Percentiles rank a stretch among this genome's conserved stretches.
Evolutionary conservation across 495 filamentous ascomycete species (phyloP).

Genomic region (Xylaria cubensis): DNA sequence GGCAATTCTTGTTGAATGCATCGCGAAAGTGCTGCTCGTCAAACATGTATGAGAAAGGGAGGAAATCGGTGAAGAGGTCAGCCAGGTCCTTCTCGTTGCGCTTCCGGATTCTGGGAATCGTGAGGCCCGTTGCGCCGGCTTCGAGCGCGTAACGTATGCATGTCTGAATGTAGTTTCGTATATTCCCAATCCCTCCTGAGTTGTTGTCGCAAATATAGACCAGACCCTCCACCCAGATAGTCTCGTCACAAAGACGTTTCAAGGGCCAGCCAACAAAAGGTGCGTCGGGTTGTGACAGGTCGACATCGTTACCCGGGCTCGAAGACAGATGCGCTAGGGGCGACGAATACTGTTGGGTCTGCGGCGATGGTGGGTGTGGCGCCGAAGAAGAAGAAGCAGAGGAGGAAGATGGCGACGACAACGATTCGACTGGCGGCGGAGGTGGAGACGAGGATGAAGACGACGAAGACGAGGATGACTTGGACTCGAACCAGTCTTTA

Average conservation of each 20-base stretch:
- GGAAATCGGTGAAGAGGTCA: slow-evolving; percentile 45
- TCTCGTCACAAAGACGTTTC: slow-evolving; percentile 52
- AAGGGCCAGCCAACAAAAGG: slow-evolving; percentile 60
- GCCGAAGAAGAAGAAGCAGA: slow-evolving; percentile 8
- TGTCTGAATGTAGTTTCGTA: slow-evolving; percentile 59
- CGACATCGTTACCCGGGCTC: slow-evolving; percentile 32
- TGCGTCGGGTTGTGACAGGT: slow-evolving; percentile 44
- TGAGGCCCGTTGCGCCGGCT: slow-evolving; percentile 54
- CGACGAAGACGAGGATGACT: slow-evolving; percentile 22
- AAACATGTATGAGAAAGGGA: slow-evolving; percentile 55
- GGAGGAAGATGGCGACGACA: slow-evolving; percentile 26
- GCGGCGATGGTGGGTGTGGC: background rate
- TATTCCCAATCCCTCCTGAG: slow-evolving; percentile 60
- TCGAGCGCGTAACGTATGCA: slow-evolving; percentile 60
- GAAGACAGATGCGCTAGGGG: background rate
- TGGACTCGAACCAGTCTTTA: slow-evolving; percentile 36
- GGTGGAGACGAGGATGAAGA: background rate
- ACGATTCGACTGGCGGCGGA: slow-evolving; percentile 21
- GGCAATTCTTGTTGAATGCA: slow-evolving; percentile 47
- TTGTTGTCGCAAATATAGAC: slow-evolving; percentile 61
- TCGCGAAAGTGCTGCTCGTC: slow-evolving; percentile 53
- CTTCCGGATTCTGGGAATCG: slow-evolving; percentile 51
- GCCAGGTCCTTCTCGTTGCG: slow-evolving; percentile 47
- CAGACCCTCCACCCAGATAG: slow-evolving; percentile 48
- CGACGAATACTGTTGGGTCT: background rate